phyloP scores from a whole-genome alignment of 1,284 basidiomycete genomes.

The Boletellus dicymbophilus region DNA sequence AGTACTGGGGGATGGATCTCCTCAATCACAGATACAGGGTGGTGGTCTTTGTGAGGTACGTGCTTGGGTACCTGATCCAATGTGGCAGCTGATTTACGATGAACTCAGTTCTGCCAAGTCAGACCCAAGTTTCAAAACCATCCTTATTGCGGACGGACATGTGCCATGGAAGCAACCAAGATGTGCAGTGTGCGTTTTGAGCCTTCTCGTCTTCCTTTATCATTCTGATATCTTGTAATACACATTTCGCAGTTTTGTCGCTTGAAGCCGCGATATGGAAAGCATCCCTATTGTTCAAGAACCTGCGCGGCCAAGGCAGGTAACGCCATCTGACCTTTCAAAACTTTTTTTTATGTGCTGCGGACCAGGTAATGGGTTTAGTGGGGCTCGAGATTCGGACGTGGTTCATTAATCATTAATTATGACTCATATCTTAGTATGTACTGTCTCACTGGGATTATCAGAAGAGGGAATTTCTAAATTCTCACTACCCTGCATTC shows the following conservation, averaged over 20 bases:
- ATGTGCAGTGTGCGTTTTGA: slow-evolving; percentile 28
- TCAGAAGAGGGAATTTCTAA: no score
- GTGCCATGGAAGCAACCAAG: slow-evolving; percentile 47
- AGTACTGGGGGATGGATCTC: neutral
- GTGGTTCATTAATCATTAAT: slow-evolving; percentile 14
- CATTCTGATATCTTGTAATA: slow-evolving; percentile 1
- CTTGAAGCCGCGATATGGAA: slow-evolving; percentile 33
- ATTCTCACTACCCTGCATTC: no score
- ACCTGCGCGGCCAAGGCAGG: slow-evolving; percentile 31
- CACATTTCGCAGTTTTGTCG: slow-evolving; percentile 28
- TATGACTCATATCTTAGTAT: slow-evolving; percentile 28
- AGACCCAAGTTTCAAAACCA: slow-evolving; percentile 54
- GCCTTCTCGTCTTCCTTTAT: neutral
- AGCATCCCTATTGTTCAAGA: slow-evolving; percentile 36
- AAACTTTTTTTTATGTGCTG: neutral
- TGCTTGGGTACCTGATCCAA: neutral
- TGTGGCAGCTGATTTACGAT: slow-evolving; percentile 6
- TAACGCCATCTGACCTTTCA: slow-evolving; percentile 14
- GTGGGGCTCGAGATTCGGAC: neutral
- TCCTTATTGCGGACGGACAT: slow-evolving; percentile 62
- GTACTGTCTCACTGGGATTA: slow-evolving; percentile 7
- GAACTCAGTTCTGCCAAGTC: slow-evolving; percentile 51
- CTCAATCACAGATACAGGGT: slow-evolving; percentile 8
- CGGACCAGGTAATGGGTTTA: neutral
- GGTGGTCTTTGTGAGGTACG: slow-evolving; percentile 35